These are phyloP conservation scores for Diaporthe eres DNA, from an alignment of 2,329 filamentous ascomycete species.

Conservation along the genomic window DNA sequence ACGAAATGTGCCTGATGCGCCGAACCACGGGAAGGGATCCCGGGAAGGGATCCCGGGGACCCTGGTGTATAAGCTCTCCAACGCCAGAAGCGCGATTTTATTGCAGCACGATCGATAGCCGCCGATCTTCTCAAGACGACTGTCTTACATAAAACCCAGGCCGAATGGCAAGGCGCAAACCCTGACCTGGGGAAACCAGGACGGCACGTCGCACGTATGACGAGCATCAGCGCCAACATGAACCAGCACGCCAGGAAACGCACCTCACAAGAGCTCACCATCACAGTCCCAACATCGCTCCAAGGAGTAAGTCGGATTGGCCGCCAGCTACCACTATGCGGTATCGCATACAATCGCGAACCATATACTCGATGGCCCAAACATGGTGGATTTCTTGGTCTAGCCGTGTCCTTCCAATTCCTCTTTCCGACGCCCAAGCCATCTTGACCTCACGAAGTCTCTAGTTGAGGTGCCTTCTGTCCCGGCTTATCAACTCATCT, in stretches of 20 bases:
- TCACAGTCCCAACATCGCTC: too few relatives aligned
- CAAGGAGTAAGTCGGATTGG: background rate
- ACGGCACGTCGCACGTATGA: background rate
- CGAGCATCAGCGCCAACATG: background rate
- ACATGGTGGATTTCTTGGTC: background rate
- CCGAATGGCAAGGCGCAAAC: too few relatives aligned
- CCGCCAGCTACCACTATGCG: background rate
- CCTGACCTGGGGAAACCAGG: background rate
- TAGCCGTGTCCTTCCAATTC: background rate
- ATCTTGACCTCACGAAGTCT: background rate
- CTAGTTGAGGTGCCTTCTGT: background rate
- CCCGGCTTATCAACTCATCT: background rate
- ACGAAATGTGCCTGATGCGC: background rate
- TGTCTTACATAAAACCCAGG: background rate
- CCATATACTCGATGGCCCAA: background rate
- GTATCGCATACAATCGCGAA: background rate
- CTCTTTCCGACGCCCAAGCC: background rate
- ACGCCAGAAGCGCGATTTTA: too few relatives aligned
- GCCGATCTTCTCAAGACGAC: too few relatives aligned
- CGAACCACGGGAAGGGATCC: background rate
- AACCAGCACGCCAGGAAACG: background rate
- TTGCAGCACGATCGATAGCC: background rate
- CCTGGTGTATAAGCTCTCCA: background rate
- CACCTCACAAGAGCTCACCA: background rate
- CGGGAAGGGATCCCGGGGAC: too few relatives aligned